phyloP scores from a whole-genome alignment of 2,329 filamentous ascomycete species.

The Cercospora citrullina region DNA sequence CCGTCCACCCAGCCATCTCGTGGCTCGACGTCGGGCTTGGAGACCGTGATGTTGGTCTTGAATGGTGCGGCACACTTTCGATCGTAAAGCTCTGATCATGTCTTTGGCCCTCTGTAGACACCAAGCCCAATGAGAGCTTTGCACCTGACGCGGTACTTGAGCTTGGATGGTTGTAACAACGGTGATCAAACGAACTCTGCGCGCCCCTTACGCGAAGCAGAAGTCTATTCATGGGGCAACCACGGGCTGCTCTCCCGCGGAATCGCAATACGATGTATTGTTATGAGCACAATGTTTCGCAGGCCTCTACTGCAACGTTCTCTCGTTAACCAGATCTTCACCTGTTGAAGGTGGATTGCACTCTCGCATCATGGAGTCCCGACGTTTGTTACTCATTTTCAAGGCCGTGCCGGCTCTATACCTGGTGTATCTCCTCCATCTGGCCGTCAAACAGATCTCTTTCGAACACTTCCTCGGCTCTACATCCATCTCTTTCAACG shows the following conservation, averaged over 20 bases:
- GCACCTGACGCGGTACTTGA: neutral
- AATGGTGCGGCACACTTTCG: neutral
- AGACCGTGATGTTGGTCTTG: neutral
- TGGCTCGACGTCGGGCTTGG: neutral
- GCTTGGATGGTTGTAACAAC: neutral
- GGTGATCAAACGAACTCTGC: neutral
- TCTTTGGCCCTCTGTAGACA: neutral
- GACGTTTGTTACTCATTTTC: neutral
- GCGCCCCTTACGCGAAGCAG: neutral
- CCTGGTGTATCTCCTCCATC: slow-evolving; percentile 3
- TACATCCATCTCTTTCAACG: slow-evolving; percentile 19
- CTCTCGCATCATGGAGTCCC: neutral
- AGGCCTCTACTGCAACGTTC: neutral
- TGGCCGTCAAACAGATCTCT: slow-evolving; percentile 4
- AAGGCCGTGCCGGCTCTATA: neutral
- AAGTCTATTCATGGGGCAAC: neutral
- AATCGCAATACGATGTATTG: neutral
- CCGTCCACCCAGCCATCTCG: neutral
- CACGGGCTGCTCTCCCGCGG: neutral
- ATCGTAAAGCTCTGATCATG: neutral
- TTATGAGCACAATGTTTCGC: neutral
- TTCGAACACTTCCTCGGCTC: slow-evolving; percentile 22
- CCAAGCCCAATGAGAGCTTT: neutral
- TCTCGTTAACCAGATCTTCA: neutral
- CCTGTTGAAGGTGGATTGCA: neutral